These are phyloP conservation scores for Brasilioporus rufonigricans DNA, from an alignment of 768 basidiomycete genomes.

Conservation along the genomic window DNA sequence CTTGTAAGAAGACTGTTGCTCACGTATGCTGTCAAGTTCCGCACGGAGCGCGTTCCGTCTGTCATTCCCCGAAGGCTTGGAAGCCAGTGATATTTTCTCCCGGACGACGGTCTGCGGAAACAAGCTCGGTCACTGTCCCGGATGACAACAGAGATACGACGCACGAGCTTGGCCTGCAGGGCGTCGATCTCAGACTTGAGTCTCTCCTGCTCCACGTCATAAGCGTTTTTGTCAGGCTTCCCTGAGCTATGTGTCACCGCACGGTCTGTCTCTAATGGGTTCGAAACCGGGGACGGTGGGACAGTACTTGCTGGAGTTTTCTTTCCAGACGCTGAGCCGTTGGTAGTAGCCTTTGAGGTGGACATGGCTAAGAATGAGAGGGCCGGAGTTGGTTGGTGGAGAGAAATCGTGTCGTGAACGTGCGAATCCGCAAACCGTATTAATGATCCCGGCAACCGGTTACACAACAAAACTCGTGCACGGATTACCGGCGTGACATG, in stretches of 20 bases:
- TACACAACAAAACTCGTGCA: not conserved
- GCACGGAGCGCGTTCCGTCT: constrained; percentile 66
- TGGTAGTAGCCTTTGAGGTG: constrained; percentile 54
- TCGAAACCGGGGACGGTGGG: constrained; percentile 27
- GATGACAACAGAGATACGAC: constrained; percentile 31
- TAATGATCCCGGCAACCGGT: not conserved
- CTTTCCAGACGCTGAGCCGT: constrained; percentile 41
- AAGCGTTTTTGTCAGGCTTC: constrained; percentile 82
- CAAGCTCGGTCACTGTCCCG: not conserved
- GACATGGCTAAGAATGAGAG: constrained; percentile 20
- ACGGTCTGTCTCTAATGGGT: constrained; percentile 19
- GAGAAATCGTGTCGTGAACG: constrained; percentile 17
- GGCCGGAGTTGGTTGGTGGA: constrained; percentile 23
- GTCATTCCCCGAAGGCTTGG: constrained; percentile 67
- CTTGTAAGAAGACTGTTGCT: constrained; percentile 78
- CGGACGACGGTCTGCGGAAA: constrained; percentile 57
- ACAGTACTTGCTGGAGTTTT: constrained; percentile 27
- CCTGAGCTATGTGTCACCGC: constrained; percentile 35
- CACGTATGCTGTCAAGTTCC: constrained; percentile 78
- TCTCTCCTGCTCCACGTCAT: constrained; percentile 81
- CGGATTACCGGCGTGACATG: not conserved
- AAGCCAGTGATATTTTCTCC: constrained; percentile 69
- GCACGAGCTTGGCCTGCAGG: constrained; percentile 75
- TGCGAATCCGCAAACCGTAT: constrained; percentile 15
- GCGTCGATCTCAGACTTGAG: constrained; percentile 83